Base-by-base conservation (phyloP, 1,284 basidiomycete species). In the Cryptococcus jaspeensis region DNA sequence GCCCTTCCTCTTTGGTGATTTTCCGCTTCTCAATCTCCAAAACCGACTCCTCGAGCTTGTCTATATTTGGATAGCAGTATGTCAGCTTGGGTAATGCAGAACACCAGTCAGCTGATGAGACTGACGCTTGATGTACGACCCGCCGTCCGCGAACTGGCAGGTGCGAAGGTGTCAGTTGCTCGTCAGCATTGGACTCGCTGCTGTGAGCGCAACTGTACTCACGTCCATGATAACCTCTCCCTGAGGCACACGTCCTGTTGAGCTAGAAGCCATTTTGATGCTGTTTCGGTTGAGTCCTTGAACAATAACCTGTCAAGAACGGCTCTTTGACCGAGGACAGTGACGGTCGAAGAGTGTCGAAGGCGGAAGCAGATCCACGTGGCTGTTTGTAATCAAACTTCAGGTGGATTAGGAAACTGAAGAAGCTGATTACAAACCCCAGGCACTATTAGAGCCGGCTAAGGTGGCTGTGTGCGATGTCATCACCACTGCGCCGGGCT, bases 141-240 rank as follows among this genome's bases (percentile, higher is more conserved):
- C 74, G 18, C 72, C 72, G 54, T 76, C 74, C 15, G 69, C 69
- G 50, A 74, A 76, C 74, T 74, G 60, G 23, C 16, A 46, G 41
- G 4, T 15, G 20, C 22, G 25, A 20, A 5, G 18, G 11, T 11
- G 50, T 63, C 46, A 64, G 64, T 44, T 43, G 16, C 12, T 13
- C 6, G 15, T 25, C n/a, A n/a, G n/a, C n/a, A n/a, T n/a, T n/a
- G n/a, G n/a, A n/a, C n/a, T n/a, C n/a, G n/a, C n/a, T n/a, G n/a
- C n/a, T n/a, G n/a, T n/a, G n/a, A n/a, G n/a, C n/a, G n/a, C n/a
- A n/a, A 23, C 20, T 12, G 38, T 28, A 32, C 9, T 56, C 73
- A 75, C 74, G 49, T 75, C 72, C 58, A 73, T 67, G 40, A 75
- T 63, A 13, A 75, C 71, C 52, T 75, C 72, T 36, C 71, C 71